A percentile compares a stretch with the other conserved stretches of the same genome.
Evolutionary conservation across 805 yeast species (phyloP).

Genomic region (Ogataea chonburiensis): DNA sequence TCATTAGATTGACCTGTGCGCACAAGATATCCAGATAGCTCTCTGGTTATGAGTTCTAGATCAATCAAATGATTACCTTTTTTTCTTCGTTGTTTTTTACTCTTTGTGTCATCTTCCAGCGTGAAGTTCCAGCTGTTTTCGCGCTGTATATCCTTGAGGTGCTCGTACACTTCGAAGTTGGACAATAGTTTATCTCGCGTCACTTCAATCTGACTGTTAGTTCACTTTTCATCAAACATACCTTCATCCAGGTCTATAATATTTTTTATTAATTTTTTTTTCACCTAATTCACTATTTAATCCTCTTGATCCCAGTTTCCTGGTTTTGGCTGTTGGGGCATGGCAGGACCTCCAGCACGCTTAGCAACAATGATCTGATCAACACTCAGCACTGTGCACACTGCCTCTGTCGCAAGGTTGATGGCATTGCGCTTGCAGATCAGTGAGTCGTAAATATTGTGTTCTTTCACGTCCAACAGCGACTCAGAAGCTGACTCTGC

Average conservation of each 20-base stretch:
- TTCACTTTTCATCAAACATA: slow-evolving; percentile 4
- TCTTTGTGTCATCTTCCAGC: slow-evolving; percentile 23
- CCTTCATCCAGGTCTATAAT: slow-evolving; percentile 14
- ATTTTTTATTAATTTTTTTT: slow-evolving; percentile 2
- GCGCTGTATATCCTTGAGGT: slow-evolving; percentile 47
- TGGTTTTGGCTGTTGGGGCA: slow-evolving; percentile 82
- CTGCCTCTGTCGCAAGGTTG: slow-evolving; percentile 93
- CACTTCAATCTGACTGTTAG: slow-evolving; percentile 40
- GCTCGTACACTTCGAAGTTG: slow-evolving; percentile 62
- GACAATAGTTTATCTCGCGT: slow-evolving; percentile 59
- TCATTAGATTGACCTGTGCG: slow-evolving; percentile 37
- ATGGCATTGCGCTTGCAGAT: slow-evolving; percentile 84
- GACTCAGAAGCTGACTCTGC: slow-evolving; percentile 61
- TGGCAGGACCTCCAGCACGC: slow-evolving; percentile 96
- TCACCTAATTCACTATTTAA: slow-evolving; percentile 29
- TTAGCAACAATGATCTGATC: slow-evolving; percentile 99
- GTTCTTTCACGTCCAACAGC: slow-evolving; percentile 64
- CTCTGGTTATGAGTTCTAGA: slow-evolving; percentile 50
- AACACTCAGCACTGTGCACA: slow-evolving; percentile 82
- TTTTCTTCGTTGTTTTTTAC: slow-evolving; percentile 30
- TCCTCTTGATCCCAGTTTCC: slow-evolving; percentile 98
- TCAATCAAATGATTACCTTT: slow-evolving; percentile 39
- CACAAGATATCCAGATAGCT: slow-evolving; percentile 42
- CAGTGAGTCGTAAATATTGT: slow-evolving; percentile 75
- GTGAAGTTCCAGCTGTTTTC: slow-evolving; percentile 48